Percentiles rank a stretch among this genome's conserved stretches.
Conservation (phyloP, 176 grass and related monocot genomes). For the Miscanthus lutarioriparius region DNA sequence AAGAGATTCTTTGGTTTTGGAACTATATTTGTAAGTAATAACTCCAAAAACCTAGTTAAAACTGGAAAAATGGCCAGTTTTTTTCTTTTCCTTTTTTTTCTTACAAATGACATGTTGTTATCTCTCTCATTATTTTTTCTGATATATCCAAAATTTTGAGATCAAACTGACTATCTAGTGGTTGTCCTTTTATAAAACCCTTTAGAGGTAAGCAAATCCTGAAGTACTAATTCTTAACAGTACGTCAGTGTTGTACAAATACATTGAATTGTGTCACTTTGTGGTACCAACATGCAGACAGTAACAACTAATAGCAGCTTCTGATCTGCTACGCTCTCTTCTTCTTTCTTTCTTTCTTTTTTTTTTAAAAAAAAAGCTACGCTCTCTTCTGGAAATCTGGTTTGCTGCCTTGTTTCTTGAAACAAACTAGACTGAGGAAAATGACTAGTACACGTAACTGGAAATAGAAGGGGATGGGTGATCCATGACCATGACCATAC, state of each 20-base stretch:
- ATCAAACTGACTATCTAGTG: background rate
- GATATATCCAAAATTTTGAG: background rate
- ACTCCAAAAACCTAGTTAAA: background rate
- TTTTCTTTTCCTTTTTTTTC: background rate
- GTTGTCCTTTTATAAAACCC: background rate
- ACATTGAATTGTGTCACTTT: background rate
- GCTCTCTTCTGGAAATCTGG: background rate
- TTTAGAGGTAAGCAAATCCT: background rate
- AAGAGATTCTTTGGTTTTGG: background rate
- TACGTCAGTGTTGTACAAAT: background rate
- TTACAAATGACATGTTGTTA: background rate
- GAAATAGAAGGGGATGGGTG: slow-evolving; percentile 1
- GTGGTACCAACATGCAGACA: slow-evolving; percentile 18
- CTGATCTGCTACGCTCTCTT: background rate
- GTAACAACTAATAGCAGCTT: background rate
- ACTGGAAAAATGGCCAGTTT: background rate
- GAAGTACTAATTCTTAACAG: background rate
- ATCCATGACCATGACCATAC: slow-evolving; percentile 37
- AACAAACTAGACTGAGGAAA: background rate
- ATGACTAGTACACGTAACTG: background rate
- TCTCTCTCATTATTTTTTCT: background rate
- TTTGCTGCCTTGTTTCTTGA: background rate
- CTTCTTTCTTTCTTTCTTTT: background rate
- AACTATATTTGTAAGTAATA: background rate
- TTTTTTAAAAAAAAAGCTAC: background rate